These are phyloP conservation scores for Globisporangium paroecandrum DNA, from an alignment of 352 stramenopile genomes.

Conservation along the genomic window DNA sequence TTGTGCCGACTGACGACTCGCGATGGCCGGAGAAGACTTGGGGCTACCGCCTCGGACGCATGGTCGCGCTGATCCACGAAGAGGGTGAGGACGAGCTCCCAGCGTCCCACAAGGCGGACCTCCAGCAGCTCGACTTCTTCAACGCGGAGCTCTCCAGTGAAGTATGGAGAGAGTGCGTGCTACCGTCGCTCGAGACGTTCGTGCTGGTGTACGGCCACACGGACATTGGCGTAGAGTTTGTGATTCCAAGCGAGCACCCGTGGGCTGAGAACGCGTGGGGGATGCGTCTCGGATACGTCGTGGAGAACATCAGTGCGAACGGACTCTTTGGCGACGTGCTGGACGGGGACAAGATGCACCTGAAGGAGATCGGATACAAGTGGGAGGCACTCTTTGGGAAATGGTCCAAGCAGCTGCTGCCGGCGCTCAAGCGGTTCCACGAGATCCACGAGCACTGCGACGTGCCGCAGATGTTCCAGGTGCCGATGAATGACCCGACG, in stretches of 20 bases:
- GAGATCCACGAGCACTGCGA: constrained; percentile 83
- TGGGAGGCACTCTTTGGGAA: constrained; percentile 62
- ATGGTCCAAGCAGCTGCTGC: constrained; percentile 49
- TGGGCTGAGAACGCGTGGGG: constrained; percentile 47
- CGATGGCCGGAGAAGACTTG: constrained; percentile 23
- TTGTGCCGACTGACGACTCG: constrained; percentile 21
- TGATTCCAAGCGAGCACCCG: constrained; percentile 40
- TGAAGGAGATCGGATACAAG: constrained; percentile 51
- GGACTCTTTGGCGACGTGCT: constrained; percentile 46
- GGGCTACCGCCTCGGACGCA: constrained; percentile 22
- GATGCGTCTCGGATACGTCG: constrained; percentile 52
- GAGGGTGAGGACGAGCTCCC: constrained; percentile 5
- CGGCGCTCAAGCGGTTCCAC: constrained; percentile 73
- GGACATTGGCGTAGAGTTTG: constrained; percentile 48
- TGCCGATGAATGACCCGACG: constrained; percentile 59
- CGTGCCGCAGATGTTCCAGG: constrained; percentile 87
- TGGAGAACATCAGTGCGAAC: constrained; percentile 38
- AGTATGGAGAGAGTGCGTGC: constrained; percentile 32
- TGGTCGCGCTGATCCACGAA: constrained; percentile 19
- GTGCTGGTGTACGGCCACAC: constrained; percentile 27
- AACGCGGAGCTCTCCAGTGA: constrained; percentile 22
- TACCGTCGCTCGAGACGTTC: constrained; percentile 43
- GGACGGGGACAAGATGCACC: constrained; percentile 26
- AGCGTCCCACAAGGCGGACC: constrained; percentile 6
- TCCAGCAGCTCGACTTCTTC: constrained; percentile 47